phyloP scores from a whole-genome alignment of 306 rosid genomes.

The Vachellia pachyceras region DNA sequence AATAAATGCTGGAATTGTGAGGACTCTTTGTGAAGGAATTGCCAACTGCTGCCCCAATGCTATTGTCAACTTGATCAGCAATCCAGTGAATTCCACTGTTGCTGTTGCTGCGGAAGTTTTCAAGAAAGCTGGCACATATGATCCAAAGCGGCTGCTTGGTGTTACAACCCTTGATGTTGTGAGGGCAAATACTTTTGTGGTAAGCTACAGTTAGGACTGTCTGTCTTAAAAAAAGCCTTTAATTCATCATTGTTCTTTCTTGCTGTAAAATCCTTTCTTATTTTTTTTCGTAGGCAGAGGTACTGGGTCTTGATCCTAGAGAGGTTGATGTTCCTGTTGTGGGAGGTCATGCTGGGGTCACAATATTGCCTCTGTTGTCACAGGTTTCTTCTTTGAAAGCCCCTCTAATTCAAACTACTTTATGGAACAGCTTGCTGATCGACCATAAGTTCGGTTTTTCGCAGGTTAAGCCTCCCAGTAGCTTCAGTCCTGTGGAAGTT shows the following conservation, averaged over 20 bases:
- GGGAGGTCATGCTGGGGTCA: slow-evolving; percentile 95
- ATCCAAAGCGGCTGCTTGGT: slow-evolving; percentile 90
- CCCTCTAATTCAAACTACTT: slow-evolving; percentile 6
- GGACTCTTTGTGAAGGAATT: too few species aligned
- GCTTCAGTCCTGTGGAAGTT: slow-evolving; percentile 74
- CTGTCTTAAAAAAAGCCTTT: background rate
- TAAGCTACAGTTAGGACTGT: slow-evolving; percentile 37
- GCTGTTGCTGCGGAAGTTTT: slow-evolving; percentile 98
- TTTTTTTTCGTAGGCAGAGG: slow-evolving; percentile 77
- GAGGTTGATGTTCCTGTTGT: slow-evolving; percentile 97
- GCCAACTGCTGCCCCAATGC: too few species aligned
- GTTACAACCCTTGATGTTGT: slow-evolving; percentile 92
- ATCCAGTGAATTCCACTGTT: too few species aligned
- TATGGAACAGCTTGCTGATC: background rate
- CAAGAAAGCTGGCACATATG: slow-evolving; percentile 89
- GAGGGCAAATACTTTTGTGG: slow-evolving; percentile 97
- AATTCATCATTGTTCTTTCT: background rate
- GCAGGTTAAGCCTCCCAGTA: slow-evolving; percentile 93
- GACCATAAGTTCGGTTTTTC: slow-evolving; percentile 25
- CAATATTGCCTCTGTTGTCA: slow-evolving; percentile 92
- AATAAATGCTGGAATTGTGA: too few species aligned
- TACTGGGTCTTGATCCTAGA: slow-evolving; percentile 89
- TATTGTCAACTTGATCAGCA: too few species aligned
- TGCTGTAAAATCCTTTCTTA: background rate
- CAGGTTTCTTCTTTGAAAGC: slow-evolving; percentile 61